These are phyloP conservation scores for Metschnikowia similis DNA, from an alignment of 805 yeast genomes.

Conservation along the genomic window DNA sequence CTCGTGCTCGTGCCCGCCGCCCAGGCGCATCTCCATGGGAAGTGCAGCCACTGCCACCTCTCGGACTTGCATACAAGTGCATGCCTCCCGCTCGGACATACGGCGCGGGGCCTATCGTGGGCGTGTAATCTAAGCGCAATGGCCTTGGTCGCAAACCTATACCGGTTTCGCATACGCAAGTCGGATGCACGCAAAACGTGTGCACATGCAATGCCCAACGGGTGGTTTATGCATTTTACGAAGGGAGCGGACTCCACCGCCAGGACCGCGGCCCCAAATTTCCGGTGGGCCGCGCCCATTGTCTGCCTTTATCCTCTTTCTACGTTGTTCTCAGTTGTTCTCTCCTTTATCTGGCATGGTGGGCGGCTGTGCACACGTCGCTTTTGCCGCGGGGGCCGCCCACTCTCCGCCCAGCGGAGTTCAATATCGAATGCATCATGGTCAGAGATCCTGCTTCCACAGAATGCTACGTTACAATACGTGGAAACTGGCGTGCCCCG, in stretches of 20 bases:
- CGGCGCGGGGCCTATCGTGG: neutral
- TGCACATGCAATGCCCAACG: neutral
- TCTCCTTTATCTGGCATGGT: too few species aligned
- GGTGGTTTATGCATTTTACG: neutral
- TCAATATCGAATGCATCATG: too few species aligned
- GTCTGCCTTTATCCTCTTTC: too few species aligned
- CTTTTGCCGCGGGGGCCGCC: too few species aligned
- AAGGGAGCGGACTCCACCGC: neutral
- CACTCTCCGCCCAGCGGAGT: too few species aligned
- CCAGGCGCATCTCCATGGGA: neutral
- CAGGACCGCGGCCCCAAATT: neutral
- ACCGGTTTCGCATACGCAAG: neutral
- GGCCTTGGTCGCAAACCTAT: neutral
- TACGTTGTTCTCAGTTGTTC: too few species aligned
- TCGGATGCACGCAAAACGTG: neutral
- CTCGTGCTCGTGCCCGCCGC: neutral
- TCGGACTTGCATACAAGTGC: neutral
- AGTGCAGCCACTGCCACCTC: neutral
- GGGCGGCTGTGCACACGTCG: too few species aligned
- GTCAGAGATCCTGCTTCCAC: too few species aligned
- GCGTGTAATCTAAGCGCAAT: neutral
- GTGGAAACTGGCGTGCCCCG: too few species aligned
- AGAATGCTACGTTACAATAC: too few species aligned
- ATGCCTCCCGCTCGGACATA: neutral
- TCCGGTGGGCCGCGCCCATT: neutral